phyloP scores from a whole-genome alignment of 192 early-diverging fungal genomes.

The Backusella morwellensis region DNA sequence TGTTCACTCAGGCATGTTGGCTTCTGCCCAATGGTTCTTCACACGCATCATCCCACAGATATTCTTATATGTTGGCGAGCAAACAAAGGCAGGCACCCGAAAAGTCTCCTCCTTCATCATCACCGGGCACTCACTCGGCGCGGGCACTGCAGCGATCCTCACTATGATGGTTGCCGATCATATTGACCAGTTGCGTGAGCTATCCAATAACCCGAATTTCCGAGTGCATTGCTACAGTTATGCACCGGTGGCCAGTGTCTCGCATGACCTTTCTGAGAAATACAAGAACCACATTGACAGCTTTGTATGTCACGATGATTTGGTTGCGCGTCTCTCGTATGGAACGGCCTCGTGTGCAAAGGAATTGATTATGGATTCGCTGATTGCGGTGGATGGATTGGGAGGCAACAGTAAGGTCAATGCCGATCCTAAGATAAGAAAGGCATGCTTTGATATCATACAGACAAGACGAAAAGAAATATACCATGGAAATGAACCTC shows the following conservation, averaged over 20 bases:
- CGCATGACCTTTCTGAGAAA: constrained; percentile 48
- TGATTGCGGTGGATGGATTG: constrained; percentile 33
- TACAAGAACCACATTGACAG: constrained; percentile 57
- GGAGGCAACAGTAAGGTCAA: constrained; percentile 32
- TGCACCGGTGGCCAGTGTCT: constrained; percentile 58
- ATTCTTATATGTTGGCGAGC: constrained; percentile 40
- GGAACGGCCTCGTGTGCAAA: constrained; percentile 62
- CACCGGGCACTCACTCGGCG: constrained; percentile 69
- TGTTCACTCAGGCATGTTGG: constrained; percentile 74
- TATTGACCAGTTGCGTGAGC: constrained; percentile 31
- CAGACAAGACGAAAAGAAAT: constrained; percentile 27
- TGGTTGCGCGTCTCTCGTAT: constrained; percentile 63
- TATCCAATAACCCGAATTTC: constrained; percentile 44
- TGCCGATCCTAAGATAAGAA: constrained; percentile 20
- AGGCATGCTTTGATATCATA: constrained; percentile 36
- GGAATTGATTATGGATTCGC: constrained; percentile 56
- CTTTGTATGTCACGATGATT: constrained; percentile 61
- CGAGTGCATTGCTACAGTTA: constrained; percentile 47
- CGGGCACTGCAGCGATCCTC: constrained; percentile 60
- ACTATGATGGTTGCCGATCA: constrained; percentile 63
- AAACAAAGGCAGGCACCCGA: constrained; percentile 24
- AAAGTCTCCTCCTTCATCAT: constrained; percentile 49
- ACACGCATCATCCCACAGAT: constrained; percentile 59
- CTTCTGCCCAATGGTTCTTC: constrained; percentile 68
- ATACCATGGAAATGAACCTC: constrained; percentile 26